These are phyloP conservation scores for Zygosaccharomyces pseudobailii DNA, from an alignment of 1,139 yeast genomes.

Conservation along the genomic window DNA sequence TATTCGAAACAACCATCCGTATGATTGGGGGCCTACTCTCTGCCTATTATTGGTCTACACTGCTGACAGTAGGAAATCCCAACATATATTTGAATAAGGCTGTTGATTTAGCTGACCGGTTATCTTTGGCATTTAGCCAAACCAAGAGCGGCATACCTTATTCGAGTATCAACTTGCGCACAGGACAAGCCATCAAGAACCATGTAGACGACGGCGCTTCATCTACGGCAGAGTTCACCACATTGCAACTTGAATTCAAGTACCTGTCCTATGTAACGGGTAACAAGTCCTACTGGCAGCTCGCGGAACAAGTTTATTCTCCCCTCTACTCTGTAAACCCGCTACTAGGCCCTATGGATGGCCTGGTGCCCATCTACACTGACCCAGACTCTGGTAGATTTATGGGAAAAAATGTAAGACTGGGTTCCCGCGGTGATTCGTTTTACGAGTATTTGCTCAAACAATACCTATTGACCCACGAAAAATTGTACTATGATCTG, in stretches of 20 bases:
- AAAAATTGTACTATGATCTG: slow-evolving; percentile 59
- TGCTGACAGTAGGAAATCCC: slow-evolving; percentile 32
- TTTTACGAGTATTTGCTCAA: slow-evolving; percentile 86
- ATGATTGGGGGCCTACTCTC: slow-evolving; percentile 90
- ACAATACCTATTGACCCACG: slow-evolving; percentile 76
- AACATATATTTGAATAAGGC: slow-evolving; percentile 75
- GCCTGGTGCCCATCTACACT: slow-evolving; percentile 78
- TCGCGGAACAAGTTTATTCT: slow-evolving; percentile 67
- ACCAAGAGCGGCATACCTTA: slow-evolving; percentile 67
- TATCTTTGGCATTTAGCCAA: slow-evolving; percentile 57
- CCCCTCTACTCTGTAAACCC: slow-evolving; percentile 45
- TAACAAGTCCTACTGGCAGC: slow-evolving; percentile 70
- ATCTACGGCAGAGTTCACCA: slow-evolving; percentile 87
- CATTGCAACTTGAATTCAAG: slow-evolving; percentile 84
- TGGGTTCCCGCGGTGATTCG: slow-evolving; percentile 91
- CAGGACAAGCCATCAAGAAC: slow-evolving; percentile 55
- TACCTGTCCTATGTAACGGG: slow-evolving; percentile 79
- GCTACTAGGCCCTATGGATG: slow-evolving; percentile 32
- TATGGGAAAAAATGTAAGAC: slow-evolving; percentile 59
- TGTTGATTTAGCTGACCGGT: slow-evolving; percentile 57
- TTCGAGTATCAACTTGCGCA: slow-evolving; percentile 66
- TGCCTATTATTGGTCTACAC: slow-evolving; percentile 68
- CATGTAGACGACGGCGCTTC: slow-evolving; percentile 69
- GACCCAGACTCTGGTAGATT: slow-evolving; percentile 70
- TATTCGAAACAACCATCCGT: slow-evolving; percentile 89